A percentile compares a stretch with the other conserved stretches of the same genome.
phyloP scores from a whole-genome alignment of 345 rosid genomes.

The Pugionium dolabratum region DNA sequence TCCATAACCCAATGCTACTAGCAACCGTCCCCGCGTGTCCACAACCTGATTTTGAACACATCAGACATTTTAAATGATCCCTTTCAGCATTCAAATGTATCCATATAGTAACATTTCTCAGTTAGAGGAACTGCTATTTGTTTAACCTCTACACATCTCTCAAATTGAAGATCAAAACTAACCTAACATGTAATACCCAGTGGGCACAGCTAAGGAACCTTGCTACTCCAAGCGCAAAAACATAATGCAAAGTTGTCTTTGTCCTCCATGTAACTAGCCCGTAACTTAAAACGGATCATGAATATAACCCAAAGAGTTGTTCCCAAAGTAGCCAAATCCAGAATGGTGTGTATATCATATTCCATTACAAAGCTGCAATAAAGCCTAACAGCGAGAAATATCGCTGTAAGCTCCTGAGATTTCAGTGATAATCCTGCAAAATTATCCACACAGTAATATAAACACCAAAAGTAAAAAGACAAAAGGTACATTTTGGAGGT shows the following conservation, averaged over 20 bases:
- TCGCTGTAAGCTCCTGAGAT: conserved; percentile 93
- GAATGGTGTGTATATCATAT: conserved; percentile 93
- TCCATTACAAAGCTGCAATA: conserved; percentile 99
- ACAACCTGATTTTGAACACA: conserved; percentile 55
- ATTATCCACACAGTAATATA: too few relatives aligned
- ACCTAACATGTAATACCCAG: conserved; percentile 99
- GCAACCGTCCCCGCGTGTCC: conserved; percentile 86
- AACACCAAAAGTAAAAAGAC: neutral
- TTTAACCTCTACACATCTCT: too few relatives aligned
- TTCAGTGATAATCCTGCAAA: conserved; percentile 89
- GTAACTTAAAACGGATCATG: conserved; percentile 92
- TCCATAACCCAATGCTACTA: conserved; percentile 95
- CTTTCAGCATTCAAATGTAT: too few relatives aligned
- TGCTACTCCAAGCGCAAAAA: conserved; percentile 97
- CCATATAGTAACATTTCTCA: too few relatives aligned
- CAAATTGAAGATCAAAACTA: conserved; percentile 8
- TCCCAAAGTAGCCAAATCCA: conserved; percentile 87
- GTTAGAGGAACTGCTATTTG: too few relatives aligned
- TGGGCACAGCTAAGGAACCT: conserved; percentile 99
- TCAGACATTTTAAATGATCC: too few relatives aligned
- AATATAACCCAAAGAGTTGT: conserved; percentile 99
- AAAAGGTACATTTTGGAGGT: neutral
- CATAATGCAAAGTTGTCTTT: conserved; percentile 99
- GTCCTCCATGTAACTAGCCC: conserved; percentile 94
- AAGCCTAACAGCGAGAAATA: conserved; percentile 85